Percentiles rank a stretch among this genome's conserved stretches.
Evolutionary conservation across 2,329 filamentous ascomycete genomes (phyloP).

Genomic region (Epichloe sp.): DNA sequence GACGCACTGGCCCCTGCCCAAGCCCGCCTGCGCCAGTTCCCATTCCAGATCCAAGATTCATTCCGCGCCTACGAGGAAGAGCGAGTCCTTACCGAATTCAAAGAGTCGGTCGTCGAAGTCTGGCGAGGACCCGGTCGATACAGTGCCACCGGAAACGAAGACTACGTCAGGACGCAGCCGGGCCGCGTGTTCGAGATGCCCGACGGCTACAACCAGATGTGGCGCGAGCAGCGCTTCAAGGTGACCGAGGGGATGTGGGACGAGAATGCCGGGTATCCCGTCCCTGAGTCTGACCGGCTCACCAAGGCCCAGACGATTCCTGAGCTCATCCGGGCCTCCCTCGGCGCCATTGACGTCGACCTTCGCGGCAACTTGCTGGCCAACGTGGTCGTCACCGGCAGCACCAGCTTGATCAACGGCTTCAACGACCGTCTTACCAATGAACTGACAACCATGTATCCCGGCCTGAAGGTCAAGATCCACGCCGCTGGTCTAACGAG

Average conservation of each 20-base stretch:
- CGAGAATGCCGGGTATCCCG: conserved; percentile 55
- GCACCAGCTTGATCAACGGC: conserved; percentile 74
- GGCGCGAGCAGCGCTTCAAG: conserved; percentile 75
- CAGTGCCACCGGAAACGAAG: conserved; percentile 54
- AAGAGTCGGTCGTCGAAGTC: conserved; percentile 90
- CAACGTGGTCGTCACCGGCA: conserved; percentile 89
- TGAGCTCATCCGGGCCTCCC: conserved; percentile 62
- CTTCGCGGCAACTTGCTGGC: conserved; percentile 68
- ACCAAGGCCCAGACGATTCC: conserved; percentile 70
- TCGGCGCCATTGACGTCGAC: conserved; percentile 78
- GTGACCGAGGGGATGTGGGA: conserved; percentile 88
- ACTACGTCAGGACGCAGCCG: conserved; percentile 57
- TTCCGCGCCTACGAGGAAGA: conserved; percentile 84
- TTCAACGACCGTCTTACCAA: conserved; percentile 83
- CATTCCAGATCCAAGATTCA: conserved; percentile 46
- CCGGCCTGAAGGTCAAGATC: conserved; percentile 75
- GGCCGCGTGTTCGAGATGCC: conserved; percentile 93
- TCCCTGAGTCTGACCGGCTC: conserved; percentile 30
- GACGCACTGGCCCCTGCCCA: conserved; percentile 74
- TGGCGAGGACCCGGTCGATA: conserved; percentile 74
- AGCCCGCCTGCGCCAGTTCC: conserved; percentile 59
- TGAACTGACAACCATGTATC: conserved; percentile 71
- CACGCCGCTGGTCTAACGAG: conserved; percentile 75
- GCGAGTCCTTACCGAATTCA: conserved; percentile 87
- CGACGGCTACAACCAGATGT: conserved; percentile 91